Percentiles rank a stretch among this genome's conserved stretches.
Conservation (phyloP, 768 basidiomycete species). For the Hypholoma sublateritium region DNA sequence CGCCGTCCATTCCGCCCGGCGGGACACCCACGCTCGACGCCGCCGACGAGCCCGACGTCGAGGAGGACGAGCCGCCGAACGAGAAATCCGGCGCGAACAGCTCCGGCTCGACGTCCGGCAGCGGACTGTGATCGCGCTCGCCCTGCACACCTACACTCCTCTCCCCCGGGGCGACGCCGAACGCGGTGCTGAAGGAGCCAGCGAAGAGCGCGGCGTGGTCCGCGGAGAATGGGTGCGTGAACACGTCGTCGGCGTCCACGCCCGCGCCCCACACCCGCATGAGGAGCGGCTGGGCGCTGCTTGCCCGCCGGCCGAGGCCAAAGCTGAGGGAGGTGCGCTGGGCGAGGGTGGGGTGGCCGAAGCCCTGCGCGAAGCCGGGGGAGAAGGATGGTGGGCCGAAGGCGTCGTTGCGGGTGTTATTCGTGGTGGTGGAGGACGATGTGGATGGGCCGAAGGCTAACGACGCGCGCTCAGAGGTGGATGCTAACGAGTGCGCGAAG, state of each 20-base stretch:
- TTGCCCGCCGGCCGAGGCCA: constrained; percentile 11
- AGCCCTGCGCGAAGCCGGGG: neutral
- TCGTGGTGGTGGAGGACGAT: neutral
- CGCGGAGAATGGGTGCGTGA: neutral
- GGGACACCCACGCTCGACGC: neutral
- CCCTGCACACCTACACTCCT: neutral
- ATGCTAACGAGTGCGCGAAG: neutral
- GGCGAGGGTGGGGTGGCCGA: constrained; percentile 5
- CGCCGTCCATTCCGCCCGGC: neutral
- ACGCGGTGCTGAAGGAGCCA: too few relatives aligned
- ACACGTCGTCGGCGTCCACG: neutral
- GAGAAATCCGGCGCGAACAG: constrained; percentile 15
- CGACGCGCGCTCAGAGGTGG: neutral
- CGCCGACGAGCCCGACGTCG: neutral
- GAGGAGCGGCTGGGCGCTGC: constrained; percentile 13
- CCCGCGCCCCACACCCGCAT: constrained; percentile 12
- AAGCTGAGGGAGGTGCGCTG: constrained; percentile 8
- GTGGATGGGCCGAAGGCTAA: neutral
- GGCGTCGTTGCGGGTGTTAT: constrained; percentile 12
- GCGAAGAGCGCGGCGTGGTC: too few relatives aligned
- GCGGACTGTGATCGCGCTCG: constrained; percentile 15
- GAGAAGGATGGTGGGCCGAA: constrained; percentile 25
- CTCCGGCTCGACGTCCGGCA: constrained; percentile 16
- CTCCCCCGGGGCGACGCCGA: too few relatives aligned
- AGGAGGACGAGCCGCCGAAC: neutral